Evolutionary conservation across 306 rosid species (phyloP).

Genomic region (Inga oerstediana): DNA sequence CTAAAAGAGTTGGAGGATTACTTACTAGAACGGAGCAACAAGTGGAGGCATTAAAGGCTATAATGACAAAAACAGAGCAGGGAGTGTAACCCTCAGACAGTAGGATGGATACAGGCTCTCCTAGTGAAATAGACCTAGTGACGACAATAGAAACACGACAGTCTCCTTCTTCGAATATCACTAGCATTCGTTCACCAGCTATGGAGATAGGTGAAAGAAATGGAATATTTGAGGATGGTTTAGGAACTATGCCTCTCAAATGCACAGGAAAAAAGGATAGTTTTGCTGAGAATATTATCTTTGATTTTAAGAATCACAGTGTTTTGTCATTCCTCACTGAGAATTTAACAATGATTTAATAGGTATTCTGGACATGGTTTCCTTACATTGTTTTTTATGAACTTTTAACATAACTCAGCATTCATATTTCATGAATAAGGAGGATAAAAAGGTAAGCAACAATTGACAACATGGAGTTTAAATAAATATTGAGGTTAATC

Average conservation of each 20-base stretch:
- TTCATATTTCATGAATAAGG: background rate
- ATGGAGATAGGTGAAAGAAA: background rate
- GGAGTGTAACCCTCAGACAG: background rate
- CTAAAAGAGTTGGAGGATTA: background rate
- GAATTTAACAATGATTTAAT: background rate
- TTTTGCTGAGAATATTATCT: background rate
- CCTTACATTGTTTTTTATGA: background rate
- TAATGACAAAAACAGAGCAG: background rate
- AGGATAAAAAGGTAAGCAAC: constrained; percentile 14
- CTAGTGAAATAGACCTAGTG: background rate
- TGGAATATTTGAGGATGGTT: background rate
- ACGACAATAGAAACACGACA: background rate
- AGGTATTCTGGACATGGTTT: background rate
- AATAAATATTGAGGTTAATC: background rate
- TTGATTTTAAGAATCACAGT: background rate
- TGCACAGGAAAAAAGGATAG: background rate
- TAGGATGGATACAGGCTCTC: background rate
- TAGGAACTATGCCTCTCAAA: background rate
- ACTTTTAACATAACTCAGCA: background rate
- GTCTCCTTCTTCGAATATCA: background rate
- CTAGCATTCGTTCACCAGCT: background rate
- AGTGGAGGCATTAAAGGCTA: background rate
- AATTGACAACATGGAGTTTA: constrained; percentile 1
- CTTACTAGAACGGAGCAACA: background rate
- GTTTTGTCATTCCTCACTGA: background rate